Conservation (phyloP, 768 basidiomycete genomes). For the Amylocystis lapponica region DNA sequence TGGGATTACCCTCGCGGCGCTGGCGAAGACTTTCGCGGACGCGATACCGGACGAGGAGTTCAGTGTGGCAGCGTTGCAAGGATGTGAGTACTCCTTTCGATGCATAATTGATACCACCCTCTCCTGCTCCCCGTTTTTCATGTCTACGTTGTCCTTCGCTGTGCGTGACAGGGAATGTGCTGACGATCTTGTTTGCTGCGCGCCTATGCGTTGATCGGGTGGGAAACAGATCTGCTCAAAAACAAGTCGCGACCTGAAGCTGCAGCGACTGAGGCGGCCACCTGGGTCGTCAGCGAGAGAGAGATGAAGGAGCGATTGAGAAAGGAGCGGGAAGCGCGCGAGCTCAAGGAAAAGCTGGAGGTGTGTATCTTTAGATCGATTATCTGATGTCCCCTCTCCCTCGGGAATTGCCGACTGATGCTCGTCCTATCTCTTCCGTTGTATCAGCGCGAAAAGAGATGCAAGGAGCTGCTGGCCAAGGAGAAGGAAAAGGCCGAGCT, state of each 20-base stretch:
- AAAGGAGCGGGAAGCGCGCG: slow-evolving; percentile 68
- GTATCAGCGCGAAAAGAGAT: slow-evolving; percentile 37
- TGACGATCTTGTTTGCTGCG: slow-evolving; percentile 15
- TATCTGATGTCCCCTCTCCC: slow-evolving; percentile 13
- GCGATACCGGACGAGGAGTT: slow-evolving; percentile 82
- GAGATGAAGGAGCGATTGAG: slow-evolving; percentile 68
- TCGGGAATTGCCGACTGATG: slow-evolving; percentile 6
- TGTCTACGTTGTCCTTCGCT: slow-evolving; percentile 4
- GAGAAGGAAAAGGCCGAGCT: slow-evolving; percentile 56
- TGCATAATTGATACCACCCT: slow-evolving; percentile 14
- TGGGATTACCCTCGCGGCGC: slow-evolving; percentile 51
- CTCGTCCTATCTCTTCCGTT: slow-evolving; percentile 5
- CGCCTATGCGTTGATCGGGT: slow-evolving; percentile 2
- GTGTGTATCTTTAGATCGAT: slow-evolving; percentile 36
- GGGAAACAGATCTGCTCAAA: slow-evolving; percentile 60
- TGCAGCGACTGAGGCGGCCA: slow-evolving; percentile 58
- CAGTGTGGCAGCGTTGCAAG: slow-evolving; percentile 86
- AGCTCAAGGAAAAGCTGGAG: slow-evolving; percentile 59
- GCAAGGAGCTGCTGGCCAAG: slow-evolving; percentile 39
- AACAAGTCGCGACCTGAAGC: slow-evolving; percentile 80
- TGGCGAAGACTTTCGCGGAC: slow-evolving; percentile 78
- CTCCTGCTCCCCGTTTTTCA: slow-evolving; percentile 5
- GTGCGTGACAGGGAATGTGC: slow-evolving; percentile 12
- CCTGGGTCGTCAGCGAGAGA: slow-evolving; percentile 73
- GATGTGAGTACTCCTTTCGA: slow-evolving; percentile 53